A percentile compares a stretch with the other conserved stretches of the same genome.
phyloP scores from a whole-genome alignment of 306 rosid genomes.

The barrel medic (Medicago truncatula) region MtrunA17r5.0-ANR NC_053045.1:25213001-25213500 shows the following conservation, averaged over 20 bases:
- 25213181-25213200: slow-evolving; percentile 61
- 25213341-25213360: slow-evolving; percentile 52
- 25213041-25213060: slow-evolving; percentile 32
- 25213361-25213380: slow-evolving; percentile 32
- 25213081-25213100: slow-evolving; percentile 12
- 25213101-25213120: slow-evolving; percentile 14
- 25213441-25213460: slow-evolving; percentile 43
- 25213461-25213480: slow-evolving; percentile 49
- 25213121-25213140: slow-evolving; percentile 21
- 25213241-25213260: background rate
- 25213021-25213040: slow-evolving; percentile 1
- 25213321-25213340: slow-evolving; percentile 56
- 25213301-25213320: slow-evolving; percentile 69
- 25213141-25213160: slow-evolving; percentile 49
- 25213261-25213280: slow-evolving; percentile 15
- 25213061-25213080: slow-evolving; percentile 10
- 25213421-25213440: slow-evolving; percentile 12
- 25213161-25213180: slow-evolving; percentile 27
- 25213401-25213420: slow-evolving; percentile 1
- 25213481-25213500: slow-evolving; percentile 24
- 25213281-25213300: background rate
- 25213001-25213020: background rate
- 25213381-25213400: slow-evolving; percentile 41
- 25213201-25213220: slow-evolving; percentile 80
- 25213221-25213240: slow-evolving; percentile 26